These are phyloP conservation scores for Gloeophyllum trabeum DNA, from an alignment of 768 basidiomycete species.

Conservation along the genomic window DNA sequence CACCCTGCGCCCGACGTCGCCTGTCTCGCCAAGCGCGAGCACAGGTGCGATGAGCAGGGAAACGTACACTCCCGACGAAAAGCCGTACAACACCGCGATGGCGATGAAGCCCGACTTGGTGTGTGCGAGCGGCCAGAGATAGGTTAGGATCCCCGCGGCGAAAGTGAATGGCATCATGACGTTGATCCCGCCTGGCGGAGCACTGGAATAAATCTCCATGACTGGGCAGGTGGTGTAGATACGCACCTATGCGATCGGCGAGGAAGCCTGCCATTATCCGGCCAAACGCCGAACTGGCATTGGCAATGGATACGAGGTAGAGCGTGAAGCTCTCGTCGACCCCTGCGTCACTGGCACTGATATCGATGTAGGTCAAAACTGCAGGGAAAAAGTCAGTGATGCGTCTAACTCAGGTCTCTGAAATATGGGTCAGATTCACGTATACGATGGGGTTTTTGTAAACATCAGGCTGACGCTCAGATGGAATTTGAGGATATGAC, in stretches of 20 bases:
- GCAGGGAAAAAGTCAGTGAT: constrained; percentile 5
- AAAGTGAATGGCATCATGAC: constrained; percentile 55
- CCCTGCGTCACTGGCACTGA: constrained; percentile 40
- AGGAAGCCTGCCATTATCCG: constrained; percentile 42
- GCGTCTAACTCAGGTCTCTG: too few relatives aligned
- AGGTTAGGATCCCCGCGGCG: constrained; percentile 45
- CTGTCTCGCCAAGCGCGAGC: constrained; percentile 45
- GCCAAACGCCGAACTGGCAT: constrained; percentile 53
- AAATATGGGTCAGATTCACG: too few relatives aligned
- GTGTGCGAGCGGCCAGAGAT: constrained; percentile 58
- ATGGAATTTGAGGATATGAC: not conserved
- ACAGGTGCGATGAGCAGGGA: constrained; percentile 45
- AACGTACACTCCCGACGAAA: constrained; percentile 52
- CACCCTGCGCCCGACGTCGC: constrained; percentile 51
- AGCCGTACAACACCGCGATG: constrained; percentile 59
- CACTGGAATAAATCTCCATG: too few relatives aligned
- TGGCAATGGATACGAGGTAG: constrained; percentile 60
- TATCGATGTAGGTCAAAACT: constrained; percentile 62
- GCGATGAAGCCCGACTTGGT: constrained; percentile 33
- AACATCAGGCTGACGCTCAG: too few relatives aligned
- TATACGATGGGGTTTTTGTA: too few relatives aligned
- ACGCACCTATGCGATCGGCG: constrained; percentile 41
- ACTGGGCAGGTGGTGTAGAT: too few relatives aligned
- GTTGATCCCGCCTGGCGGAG: constrained; percentile 53
- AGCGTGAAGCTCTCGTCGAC: constrained; percentile 39